Evolutionary conservation across 1,139 yeast genomes (phyloP), one percentile per base, ranked within the genome.

Genomic region (Pichia sp.): DNA sequence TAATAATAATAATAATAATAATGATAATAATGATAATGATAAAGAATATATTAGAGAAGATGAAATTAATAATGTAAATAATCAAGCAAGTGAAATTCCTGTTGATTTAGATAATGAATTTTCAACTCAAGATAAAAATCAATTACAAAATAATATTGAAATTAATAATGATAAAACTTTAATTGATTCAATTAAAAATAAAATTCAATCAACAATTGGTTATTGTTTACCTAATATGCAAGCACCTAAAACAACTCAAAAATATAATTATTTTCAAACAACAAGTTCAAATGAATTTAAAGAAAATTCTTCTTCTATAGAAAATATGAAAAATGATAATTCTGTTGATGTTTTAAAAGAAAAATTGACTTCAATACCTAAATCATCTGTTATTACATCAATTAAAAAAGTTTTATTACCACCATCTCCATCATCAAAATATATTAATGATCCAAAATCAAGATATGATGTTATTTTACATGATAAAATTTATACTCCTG

Each of bases 321-420:
- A 16, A 16, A 16, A 16, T 16, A n/a, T n/a, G n/a, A n/a, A n/a
- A n/a, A n/a, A n/a, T 16, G 16, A 16, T 16, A 16, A 16, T 16
- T 16, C 16, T 24, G 16, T 24, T 16, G 43, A 37, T 28, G 24
- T n/a, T 22, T 8, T 31, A 6, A 40, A 41, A 8, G 40, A 42
- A 7, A 28, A 42, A 8, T 38, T 49, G 35, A 44, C 53, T 3
- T 33, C 49, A 10, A 52, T 64, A 6, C 92, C 90, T 1, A 85
- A 80, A 55, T 72, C 94, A 0, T 83, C 95, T 0, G 77, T 90
- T 47, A 63, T 90, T n/a, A 89, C 85, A 52, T 81, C 95, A 2
- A 95, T 95, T 0, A 76, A 87, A 1, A 75, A 89, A 1, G 75
- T 89, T 10, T 64, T 92, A 3, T 64, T 87, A n/a, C 97, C 97